Base-by-base conservation (phyloP, 2,329 filamentous ascomycete genomes). In the Hymenoscyphus albidus region DNA sequence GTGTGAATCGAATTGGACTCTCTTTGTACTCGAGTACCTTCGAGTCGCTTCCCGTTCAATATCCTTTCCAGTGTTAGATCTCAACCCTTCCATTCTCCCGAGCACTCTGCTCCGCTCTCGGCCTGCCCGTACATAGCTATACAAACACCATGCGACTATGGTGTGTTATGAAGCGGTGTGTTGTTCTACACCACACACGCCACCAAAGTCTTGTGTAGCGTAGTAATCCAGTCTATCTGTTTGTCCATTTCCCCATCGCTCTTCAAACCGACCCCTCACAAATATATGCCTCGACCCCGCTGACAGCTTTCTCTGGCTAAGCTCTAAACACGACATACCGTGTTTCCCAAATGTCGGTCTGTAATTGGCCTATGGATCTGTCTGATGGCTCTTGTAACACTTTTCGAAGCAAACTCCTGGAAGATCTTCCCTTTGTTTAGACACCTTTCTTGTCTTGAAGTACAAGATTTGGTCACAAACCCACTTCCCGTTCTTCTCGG, bases 361-460 rank as follows among this genome's bases (percentile, higher is more conserved):
- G 39, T 32, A 18, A 48, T 38, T 31, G 55, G 58, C 9, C 31
- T 13, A 62, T 31, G 14, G 51, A 48, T 44, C 35, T 59, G 18
- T 60, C 59, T 64, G 56, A 51, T 48, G 51, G 59, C 35, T 48
- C n/a, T 56, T 51, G 60, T 38, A 57, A 57, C 31, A 16, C 16
- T 51, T 51, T 51, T 51, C 18, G 16, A 22, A 57, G 31, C 55
- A 57, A 57, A 57, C 55, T 38, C 6, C 12, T 48, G 48, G 48
- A 27, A 27, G 48, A 54, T 54, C 48, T 35, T 62, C 51, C 31
- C 60, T 55, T 31, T 31, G 38, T 55, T 22, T 40, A 55, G 32
- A 35, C 51, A 18, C 42, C 48, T 61, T 38, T 27, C 39, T 35
- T 39, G 59, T 54, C 56, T 57, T 35, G 27, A 38, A 16, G 55